phyloP scores from a whole-genome alignment of 1,139 yeast species.

The Blastobotrys indianensis region DNA sequence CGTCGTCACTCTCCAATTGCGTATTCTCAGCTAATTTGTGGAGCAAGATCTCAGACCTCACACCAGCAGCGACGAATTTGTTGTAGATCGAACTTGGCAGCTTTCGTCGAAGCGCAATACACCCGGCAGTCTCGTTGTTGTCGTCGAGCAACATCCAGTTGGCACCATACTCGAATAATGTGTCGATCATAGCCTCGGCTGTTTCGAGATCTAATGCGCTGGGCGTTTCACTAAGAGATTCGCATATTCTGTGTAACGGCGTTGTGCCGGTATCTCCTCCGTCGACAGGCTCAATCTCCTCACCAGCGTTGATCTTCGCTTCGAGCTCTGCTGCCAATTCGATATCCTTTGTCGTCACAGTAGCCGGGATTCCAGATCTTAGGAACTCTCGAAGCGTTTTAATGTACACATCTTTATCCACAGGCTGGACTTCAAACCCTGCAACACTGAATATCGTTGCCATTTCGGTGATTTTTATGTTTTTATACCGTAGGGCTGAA shows the following conservation, averaged over 20 bases:
- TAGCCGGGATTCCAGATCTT: conserved; percentile 67
- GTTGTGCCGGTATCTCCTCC: conserved; percentile 53
- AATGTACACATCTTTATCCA: conserved; percentile 41
- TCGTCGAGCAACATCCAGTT: conserved; percentile 71
- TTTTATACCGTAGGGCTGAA: too few relatives aligned
- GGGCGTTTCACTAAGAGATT: conserved; percentile 25
- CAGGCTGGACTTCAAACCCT: conserved; percentile 51
- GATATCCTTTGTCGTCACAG: conserved; percentile 76
- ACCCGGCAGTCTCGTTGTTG: conserved; percentile 71
- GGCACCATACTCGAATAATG: conserved; percentile 77
- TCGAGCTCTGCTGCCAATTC: conserved; percentile 24
- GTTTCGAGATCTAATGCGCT: conserved; percentile 42
- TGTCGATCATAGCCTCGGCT: conserved; percentile 52
- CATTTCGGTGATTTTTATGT: too few relatives aligned
- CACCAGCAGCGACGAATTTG: conserved; percentile 77
- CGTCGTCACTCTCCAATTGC: conserved; percentile 22
- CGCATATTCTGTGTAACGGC: conserved; percentile 62
- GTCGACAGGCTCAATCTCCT: conserved; percentile 15
- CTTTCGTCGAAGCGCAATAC: conserved; percentile 39
- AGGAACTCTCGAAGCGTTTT: conserved; percentile 43
- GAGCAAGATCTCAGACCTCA: conserved; percentile 76
- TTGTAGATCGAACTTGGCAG: conserved; percentile 35
- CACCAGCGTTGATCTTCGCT: conserved; percentile 9
- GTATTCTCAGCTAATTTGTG: conserved; percentile 59
- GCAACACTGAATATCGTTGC: conserved; percentile 56